Conservation (phyloP, 495 filamentous ascomycete genomes). For the Cairneyella variabilis region DNA sequence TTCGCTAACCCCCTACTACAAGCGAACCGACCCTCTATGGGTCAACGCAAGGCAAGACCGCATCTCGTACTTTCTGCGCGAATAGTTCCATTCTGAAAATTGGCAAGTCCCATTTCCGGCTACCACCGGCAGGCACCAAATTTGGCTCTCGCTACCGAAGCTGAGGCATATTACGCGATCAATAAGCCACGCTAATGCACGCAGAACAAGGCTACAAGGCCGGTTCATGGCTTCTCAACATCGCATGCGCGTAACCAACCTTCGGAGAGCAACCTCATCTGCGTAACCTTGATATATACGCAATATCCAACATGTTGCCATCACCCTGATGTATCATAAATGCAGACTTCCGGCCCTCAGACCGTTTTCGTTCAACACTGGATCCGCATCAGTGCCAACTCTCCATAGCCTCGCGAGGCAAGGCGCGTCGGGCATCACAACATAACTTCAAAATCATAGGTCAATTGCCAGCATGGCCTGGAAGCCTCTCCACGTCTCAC, state of each 20-base stretch:
- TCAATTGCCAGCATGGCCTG: slow-evolving; percentile 12
- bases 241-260: not conserved
- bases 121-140: too few relatives aligned
- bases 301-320: not conserved
- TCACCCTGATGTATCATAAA: slow-evolving; percentile 1
- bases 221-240: not conserved
- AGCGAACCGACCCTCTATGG: too few relatives aligned
- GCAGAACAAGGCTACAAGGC: too few relatives aligned
- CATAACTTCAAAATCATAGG: not conserved
- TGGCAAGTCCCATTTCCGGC: too few relatives aligned
- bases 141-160: too few relatives aligned
- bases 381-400: not conserved
- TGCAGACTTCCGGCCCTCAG: not conserved
- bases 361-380: slow-evolving; percentile 2
- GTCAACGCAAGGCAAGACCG: too few relatives aligned
- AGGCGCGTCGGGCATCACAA: not conserved
- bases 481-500: slow-evolving; percentile 13
- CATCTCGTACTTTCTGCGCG: too few relatives aligned
- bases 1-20: too few relatives aligned
- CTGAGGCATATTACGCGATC: too few relatives aligned
- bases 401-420: slow-evolving; percentile 17
- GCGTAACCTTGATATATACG: not conserved
- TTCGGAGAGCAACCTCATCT: too few relatives aligned
- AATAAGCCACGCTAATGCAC: too few relatives aligned
- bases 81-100: too few relatives aligned